phyloP scores from a whole-genome alignment of 2,329 filamentous ascomycete species.

The Xylariaceae sp. region DNA sequence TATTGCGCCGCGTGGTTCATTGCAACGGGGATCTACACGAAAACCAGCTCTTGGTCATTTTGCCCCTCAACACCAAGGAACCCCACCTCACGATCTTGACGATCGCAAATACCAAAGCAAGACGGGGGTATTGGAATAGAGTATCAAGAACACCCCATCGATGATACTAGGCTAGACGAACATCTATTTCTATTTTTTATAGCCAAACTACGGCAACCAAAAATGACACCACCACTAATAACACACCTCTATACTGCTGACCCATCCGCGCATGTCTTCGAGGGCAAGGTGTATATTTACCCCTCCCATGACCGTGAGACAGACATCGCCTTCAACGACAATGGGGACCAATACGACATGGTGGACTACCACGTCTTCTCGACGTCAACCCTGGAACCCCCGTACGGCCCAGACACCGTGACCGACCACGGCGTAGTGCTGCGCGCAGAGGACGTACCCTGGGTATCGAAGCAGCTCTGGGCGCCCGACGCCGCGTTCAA shows the following conservation, averaged over 20 bases:
- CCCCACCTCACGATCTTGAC: slow-evolving; percentile 34
- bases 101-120: background rate
- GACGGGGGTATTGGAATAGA: background rate
- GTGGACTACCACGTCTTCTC: slow-evolving; percentile 82
- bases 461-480: slow-evolving; percentile 82
- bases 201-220: slow-evolving; percentile 20
- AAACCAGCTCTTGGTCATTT: background rate
- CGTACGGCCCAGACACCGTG: slow-evolving; percentile 55
- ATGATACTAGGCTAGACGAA: slow-evolving; percentile 5
- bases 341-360: slow-evolving; percentile 88
- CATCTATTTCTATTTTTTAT: background rate
- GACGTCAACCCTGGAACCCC: slow-evolving; percentile 54
- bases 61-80: slow-evolving; percentile 35
- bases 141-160: slow-evolving; percentile 1
- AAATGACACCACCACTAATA: slow-evolving; percentile 67
- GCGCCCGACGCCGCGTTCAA: slow-evolving; percentile 76
- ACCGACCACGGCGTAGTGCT: slow-evolving; percentile 74
- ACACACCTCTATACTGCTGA: slow-evolving; percentile 80
- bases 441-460: slow-evolving; percentile 69
- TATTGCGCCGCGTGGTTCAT: background rate
- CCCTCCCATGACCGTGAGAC: slow-evolving; percentile 81
- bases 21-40: slow-evolving; percentile 5
- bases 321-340: slow-evolving; percentile 77
- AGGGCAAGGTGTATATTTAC: slow-evolving; percentile 77
- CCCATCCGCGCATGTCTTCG: slow-evolving; percentile 81